phyloP scores from a whole-genome alignment of 169 alveolate genomes.

The Plasmodium coatneyi region DNA sequence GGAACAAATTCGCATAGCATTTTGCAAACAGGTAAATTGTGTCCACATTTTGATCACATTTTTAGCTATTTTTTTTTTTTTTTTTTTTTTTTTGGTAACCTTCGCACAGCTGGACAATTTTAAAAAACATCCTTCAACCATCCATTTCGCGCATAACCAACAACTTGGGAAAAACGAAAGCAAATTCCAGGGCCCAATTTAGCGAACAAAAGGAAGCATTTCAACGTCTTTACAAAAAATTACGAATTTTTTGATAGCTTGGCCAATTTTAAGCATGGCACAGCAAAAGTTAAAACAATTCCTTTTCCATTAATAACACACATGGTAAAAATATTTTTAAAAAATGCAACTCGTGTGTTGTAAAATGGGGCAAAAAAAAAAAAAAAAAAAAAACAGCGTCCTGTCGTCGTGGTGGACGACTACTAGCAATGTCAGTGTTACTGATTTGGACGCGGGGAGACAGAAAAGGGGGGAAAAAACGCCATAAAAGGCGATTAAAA shows the following conservation, averaged over 20 bases:
- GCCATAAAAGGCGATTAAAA: neutral
- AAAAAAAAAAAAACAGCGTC: neutral
- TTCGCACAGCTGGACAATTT: conserved; percentile 5
- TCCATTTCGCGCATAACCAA: neutral
- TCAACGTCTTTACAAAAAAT: neutral
- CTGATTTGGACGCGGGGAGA: neutral
- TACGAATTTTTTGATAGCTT: neutral
- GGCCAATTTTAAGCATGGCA: neutral
- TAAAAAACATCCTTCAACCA: neutral
- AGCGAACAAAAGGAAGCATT: neutral
- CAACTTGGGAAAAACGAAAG: neutral
- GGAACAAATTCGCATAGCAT: conserved; percentile 1
- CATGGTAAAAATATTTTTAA: neutral
- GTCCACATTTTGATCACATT: neutral
- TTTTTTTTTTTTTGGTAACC: conserved; percentile 22
- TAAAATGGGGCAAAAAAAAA: neutral
- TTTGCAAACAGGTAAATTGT: conserved; percentile 1
- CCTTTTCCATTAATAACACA: neutral
- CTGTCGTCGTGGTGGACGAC: neutral
- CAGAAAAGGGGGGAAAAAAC: neutral
- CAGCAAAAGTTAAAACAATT: neutral
- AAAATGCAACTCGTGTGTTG: neutral
- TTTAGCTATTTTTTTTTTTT: conserved; percentile 29
- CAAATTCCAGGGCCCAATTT: neutral
- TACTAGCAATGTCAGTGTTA: neutral